phyloP scores from a whole-genome alignment of 257 asterid species.

The Rauvolfia tetraphylla region DNA sequence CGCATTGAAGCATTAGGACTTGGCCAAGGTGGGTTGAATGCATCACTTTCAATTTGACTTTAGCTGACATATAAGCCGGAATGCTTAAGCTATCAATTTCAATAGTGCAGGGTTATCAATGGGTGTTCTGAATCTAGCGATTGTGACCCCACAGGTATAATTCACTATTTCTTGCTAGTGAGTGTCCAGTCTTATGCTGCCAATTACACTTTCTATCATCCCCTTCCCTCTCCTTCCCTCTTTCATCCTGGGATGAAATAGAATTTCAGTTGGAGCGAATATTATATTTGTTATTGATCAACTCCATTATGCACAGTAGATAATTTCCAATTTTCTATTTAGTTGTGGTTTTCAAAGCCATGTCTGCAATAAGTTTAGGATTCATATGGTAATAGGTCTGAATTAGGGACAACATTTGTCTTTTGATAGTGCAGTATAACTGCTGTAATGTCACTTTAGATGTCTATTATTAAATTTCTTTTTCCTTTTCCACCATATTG shows the following conservation, averaged over 20 bases:
- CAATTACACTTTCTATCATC: background rate
- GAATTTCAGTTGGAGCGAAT: background rate
- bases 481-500: background rate
- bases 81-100: slow-evolving; percentile 23
- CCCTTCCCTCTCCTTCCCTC: background rate
- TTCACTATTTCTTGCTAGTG: background rate
- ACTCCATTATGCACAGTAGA: background rate
- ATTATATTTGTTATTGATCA: background rate
- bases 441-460: background rate
- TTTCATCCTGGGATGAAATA: background rate
- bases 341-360: background rate
- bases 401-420: background rate
- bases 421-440: background rate
- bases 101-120: slow-evolving; percentile 70
- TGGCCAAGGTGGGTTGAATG: slow-evolving; percentile 69
- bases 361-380: background rate
- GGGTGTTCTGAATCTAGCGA: slow-evolving; percentile 87
- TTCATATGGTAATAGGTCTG: background rate
- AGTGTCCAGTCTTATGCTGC: background rate
- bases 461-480: background rate
- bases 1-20: slow-evolving; percentile 78
- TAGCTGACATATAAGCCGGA: slow-evolving; percentile 5
- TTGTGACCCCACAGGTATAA: slow-evolving; percentile 80
- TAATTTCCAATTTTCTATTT: background rate
- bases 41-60: slow-evolving; percentile 16